phyloP scores from a whole-genome alignment of 495 filamentous ascomycete species.

The Trichoderma asperelloides region DNA sequence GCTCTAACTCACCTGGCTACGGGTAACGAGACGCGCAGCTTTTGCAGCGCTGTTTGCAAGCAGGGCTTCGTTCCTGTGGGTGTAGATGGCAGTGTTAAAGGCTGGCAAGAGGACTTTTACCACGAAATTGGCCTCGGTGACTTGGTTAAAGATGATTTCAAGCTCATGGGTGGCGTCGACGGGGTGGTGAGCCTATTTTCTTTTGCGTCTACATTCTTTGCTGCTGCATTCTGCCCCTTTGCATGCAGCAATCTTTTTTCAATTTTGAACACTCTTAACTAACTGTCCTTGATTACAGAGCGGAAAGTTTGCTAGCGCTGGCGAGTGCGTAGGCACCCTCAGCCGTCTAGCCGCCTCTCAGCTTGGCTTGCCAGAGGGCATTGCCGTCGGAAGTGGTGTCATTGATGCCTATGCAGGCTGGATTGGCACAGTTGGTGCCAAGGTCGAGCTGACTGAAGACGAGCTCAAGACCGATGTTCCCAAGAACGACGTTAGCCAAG shows the following conservation, averaged over 20 bases:
- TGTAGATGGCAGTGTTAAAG: slow-evolving; percentile 93
- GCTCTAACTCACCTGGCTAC: slow-evolving; percentile 93
- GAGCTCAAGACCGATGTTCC: slow-evolving; percentile 49
- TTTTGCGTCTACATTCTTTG: slow-evolving; percentile 13
- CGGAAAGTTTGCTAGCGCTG: slow-evolving; percentile 79
- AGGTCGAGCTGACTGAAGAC: slow-evolving; percentile 60
- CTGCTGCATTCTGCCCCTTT: slow-evolving; percentile 12
- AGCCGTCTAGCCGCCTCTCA: slow-evolving; percentile 75
- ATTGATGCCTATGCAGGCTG: slow-evolving; percentile 98
- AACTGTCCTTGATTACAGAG: slow-evolving; percentile 47
- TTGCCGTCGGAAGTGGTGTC: slow-evolving; percentile 88
- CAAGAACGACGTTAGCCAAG: slow-evolving; percentile 75
- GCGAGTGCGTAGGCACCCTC: slow-evolving; percentile 77
- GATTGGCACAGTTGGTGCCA: slow-evolving; percentile 97
- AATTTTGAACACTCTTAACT: slow-evolving; percentile 12
- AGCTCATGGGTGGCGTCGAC: slow-evolving; percentile 85
- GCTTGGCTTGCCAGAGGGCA: slow-evolving; percentile 77
- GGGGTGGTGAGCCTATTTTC: slow-evolving; percentile 68
- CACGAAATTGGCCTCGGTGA: slow-evolving; percentile 74
- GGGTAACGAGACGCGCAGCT: slow-evolving; percentile 85
- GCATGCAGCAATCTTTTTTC: slow-evolving; percentile 16
- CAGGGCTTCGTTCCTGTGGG: slow-evolving; percentile 93
- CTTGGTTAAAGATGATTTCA: slow-evolving; percentile 74
- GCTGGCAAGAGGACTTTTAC: slow-evolving; percentile 95
- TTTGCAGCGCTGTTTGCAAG: slow-evolving; percentile 90